Percentiles rank a stretch among this genome's conserved stretches.
Evolutionary conservation across 345 rosid species (phyloP).

Genomic region (Bretschneidera sinensis): DNA sequence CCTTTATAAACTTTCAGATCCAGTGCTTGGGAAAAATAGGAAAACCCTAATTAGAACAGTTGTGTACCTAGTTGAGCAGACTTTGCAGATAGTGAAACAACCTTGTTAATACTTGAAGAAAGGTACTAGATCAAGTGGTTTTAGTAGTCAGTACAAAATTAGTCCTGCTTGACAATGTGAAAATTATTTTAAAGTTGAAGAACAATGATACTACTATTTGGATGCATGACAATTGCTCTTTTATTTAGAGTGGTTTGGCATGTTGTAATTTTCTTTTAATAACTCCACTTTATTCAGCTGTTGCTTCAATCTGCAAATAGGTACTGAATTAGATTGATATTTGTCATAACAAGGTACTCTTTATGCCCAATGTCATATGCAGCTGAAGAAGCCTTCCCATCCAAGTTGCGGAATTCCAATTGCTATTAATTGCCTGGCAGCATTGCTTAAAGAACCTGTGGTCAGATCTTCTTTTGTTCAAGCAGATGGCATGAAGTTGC

Average conservation of each 20-base stretch:
- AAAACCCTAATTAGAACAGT: too few relatives aligned
- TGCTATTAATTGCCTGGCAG: slow-evolving; percentile 70
- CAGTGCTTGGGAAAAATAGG: too few relatives aligned
- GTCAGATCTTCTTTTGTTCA: slow-evolving; percentile 90
- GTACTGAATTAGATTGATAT: slow-evolving; percentile 1
- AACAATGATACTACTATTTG: too few relatives aligned
- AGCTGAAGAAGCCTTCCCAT: slow-evolving; percentile 91
- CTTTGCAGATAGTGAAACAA: not conserved
- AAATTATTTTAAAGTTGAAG: not conserved
- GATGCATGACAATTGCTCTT: too few relatives aligned
- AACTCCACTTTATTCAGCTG: not conserved
- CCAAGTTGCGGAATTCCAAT: slow-evolving; percentile 70
- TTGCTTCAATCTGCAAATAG: too few relatives aligned
- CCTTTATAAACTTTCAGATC: too few relatives aligned
- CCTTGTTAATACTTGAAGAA: not conserved
- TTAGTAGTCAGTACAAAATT: not conserved
- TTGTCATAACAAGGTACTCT: slow-evolving; percentile 5
- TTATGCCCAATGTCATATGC: slow-evolving; percentile 24
- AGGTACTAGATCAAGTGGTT: not conserved
- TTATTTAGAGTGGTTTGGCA: too few relatives aligned
- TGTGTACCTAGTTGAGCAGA: too few relatives aligned
- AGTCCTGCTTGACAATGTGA: not conserved
- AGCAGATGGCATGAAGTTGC: slow-evolving; percentile 87
- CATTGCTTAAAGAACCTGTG: slow-evolving; percentile 78
- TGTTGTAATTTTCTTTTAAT: too few relatives aligned